Base-by-base conservation (phyloP, 306 rosid genomes). In the Argentina anserina region DNA sequence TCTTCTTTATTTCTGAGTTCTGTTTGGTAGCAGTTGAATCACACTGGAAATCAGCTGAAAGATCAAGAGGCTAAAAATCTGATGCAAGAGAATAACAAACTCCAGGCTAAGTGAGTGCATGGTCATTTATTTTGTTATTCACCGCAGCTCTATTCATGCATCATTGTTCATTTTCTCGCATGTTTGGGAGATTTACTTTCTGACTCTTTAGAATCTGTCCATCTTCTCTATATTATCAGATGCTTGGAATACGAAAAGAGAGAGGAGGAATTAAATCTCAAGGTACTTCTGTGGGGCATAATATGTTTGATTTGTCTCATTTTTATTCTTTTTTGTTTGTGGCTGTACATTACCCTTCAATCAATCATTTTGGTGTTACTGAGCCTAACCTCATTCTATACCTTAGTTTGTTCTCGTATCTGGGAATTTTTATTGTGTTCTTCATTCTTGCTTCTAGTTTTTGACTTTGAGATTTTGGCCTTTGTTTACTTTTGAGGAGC, bases 71-170 rank as follows among this genome's bases (percentile, higher is more conserved):
- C 80, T 45, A 28, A 61, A 66, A 71, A 23, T 63, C 81, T 94
- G 86, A 66, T 84, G 82, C 83, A 83, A 60, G 82, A 83, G 82
- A 87, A 91, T 73, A 74, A 79, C 79, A 87, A 77, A 83, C 89
- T 94, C 33, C 85, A 8, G 18, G 81, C 77, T 18, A 79, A 80
- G 99, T 94, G 76, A 89, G 99, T 87, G 34, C 49, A 17, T 52
- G 45, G 21, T 55, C 12, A 40, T n/a, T 12, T 53, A 9, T 28
- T 17, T 31, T 21, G 5, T 55, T 13, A 70, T 36, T 66, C 39
- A 66, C 23, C 4, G 23, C 12, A 37, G 36, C 37, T 52, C 31
- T 29, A 8, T 21, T 17, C 29, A 73, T 14, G 72, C 65, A 37
- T 70, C 49, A 0, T 26, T 71, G n/a, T n/a, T n/a, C n/a, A n/a